Conservation (phyloP, 805 yeast genomes). For the Wickerhamiella slavikovae region DNA sequence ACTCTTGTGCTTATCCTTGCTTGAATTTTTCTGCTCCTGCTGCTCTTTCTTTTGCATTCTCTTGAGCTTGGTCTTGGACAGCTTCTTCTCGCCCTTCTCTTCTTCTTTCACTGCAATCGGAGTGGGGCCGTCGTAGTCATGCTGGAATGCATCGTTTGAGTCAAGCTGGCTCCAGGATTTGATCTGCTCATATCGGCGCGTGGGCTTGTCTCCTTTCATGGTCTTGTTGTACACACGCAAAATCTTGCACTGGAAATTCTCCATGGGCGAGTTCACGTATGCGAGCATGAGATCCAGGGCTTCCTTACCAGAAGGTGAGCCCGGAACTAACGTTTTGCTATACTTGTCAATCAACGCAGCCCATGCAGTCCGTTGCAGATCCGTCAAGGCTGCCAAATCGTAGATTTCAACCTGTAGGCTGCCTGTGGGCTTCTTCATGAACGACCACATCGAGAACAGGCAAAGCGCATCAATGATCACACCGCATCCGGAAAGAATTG, state of each 20-base stretch:
- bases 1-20: conserved; percentile 8
- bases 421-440: conserved; percentile 13
- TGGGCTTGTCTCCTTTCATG: conserved; percentile 1
- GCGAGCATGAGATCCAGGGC: conserved; percentile 18
- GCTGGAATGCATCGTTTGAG: conserved; percentile 9
- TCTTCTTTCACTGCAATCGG: neutral
- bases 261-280: conserved; percentile 13
- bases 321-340: conserved; percentile 12
- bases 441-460: conserved; percentile 9
- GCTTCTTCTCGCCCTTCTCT: neutral
- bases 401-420: conserved; percentile 14
- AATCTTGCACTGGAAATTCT: conserved; percentile 14
- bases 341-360: conserved; percentile 16
- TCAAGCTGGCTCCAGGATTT: conserved; percentile 18
- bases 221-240: conserved; percentile 16
- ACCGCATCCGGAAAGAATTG: conserved; percentile 7
- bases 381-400: conserved; percentile 12
- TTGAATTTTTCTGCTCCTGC: conserved; percentile 9
- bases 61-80: conserved; percentile 17
- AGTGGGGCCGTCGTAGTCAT: neutral
- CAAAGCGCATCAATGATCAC: conserved; percentile 10
- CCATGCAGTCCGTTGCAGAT: conserved; percentile 14
- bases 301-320: conserved; percentile 16
- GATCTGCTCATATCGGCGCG: conserved; percentile 11
- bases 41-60: conserved; percentile 13